Conservation (phyloP, 805 yeast species). For the Metschnikowia amazonensis region DNA sequence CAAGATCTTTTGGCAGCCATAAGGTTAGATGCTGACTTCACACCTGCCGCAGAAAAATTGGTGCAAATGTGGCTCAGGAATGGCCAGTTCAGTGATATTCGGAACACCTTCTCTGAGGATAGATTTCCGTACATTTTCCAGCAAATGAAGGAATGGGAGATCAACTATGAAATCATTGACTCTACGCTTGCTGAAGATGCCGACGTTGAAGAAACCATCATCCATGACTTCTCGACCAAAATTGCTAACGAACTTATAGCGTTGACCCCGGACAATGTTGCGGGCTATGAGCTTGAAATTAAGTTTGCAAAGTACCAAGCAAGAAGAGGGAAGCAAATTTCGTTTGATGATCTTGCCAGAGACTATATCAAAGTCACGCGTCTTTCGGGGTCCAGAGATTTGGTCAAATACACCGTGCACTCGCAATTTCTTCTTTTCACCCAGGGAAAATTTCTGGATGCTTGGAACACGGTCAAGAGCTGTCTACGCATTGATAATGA, state of each 20-base stretch:
- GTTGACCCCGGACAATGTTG: conserved; percentile 43
- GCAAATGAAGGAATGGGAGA: conserved; percentile 20
- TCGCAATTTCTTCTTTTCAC: conserved; percentile 43
- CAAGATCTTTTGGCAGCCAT: conserved; percentile 49
- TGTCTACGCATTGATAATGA: conserved; percentile 82
- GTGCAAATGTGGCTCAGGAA: conserved; percentile 47
- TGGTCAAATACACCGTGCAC: conserved; percentile 23
- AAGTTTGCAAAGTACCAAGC: conserved; percentile 19
- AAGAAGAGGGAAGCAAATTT: background rate
- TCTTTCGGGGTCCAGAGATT: conserved; percentile 25
- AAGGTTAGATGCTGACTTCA: conserved; percentile 35
- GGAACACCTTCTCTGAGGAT: conserved; percentile 9
- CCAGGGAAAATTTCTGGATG: conserved; percentile 48
- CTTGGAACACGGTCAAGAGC: conserved; percentile 51
- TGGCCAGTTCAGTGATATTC: conserved; percentile 44
- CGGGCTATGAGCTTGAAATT: conserved; percentile 31
- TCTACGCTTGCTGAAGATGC: conserved; percentile 9
- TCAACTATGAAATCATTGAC: conserved; percentile 13
- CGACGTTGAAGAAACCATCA: background rate
- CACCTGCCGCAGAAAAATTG: conserved; percentile 49
- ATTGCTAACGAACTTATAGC: conserved; percentile 14
- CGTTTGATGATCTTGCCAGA: conserved; percentile 8
- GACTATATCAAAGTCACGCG: conserved; percentile 28
- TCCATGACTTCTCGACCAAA: background rate
- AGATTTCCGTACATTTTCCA: conserved; percentile 13